Percentiles rank a stretch among this genome's conserved stretches.
Conservation (phyloP, 2,329 filamentous ascomycete genomes). For the Alternaria sp. region DNA sequence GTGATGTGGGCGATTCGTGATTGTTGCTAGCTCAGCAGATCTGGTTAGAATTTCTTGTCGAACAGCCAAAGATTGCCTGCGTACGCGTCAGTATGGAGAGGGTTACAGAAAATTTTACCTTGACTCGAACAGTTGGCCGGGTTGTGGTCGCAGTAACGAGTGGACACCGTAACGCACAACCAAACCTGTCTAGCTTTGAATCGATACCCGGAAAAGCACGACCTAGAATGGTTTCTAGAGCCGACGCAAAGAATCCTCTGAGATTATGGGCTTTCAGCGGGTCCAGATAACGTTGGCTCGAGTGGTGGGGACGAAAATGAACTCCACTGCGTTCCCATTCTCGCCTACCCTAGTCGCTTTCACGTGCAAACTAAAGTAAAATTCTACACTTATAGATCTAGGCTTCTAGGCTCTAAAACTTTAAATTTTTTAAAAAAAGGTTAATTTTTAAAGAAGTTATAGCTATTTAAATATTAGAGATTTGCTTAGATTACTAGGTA, state of each 20-base stretch:
- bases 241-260: slow-evolving; percentile 1
- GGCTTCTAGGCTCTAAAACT: no score
- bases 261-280: slow-evolving; percentile 4
- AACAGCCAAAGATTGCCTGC: neutral
- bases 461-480: no score
- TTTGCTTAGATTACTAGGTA: no score
- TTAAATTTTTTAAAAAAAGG: no score
- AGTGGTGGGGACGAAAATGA: slow-evolving; percentile 4
- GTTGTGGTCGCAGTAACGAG: neutral
- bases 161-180: neutral
- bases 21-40: neutral
- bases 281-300: neutral
- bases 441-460: no score
- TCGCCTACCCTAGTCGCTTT: slow-evolving; percentile 1
- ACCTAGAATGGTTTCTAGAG: slow-evolving; percentile 1
- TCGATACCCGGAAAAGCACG: neutral
- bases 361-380: no score
- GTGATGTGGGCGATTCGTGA: neutral
- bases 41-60: neutral
- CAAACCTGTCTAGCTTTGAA: neutral
- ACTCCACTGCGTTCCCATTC: neutral
- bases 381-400: no score
- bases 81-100: neutral
- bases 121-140: neutral
- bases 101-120: neutral